Conservation (phyloP, 2,329 filamentous ascomycete genomes). For the Pyricularia sp. region DNA sequence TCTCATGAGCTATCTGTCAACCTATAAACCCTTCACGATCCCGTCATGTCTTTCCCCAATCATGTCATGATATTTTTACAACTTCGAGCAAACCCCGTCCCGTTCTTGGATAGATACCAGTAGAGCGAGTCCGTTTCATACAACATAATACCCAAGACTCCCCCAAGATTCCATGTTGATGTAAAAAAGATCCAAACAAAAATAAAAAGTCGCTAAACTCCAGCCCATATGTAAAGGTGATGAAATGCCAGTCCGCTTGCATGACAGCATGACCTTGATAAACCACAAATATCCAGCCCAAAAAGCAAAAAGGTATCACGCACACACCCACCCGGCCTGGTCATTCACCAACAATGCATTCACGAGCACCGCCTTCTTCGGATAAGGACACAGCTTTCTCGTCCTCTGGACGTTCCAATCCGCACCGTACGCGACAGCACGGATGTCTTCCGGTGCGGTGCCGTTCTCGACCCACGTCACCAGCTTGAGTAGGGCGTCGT, state of each 20-base stretch:
- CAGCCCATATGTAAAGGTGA: background rate
- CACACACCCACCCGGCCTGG: background rate
- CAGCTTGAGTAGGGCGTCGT: constrained; percentile 26
- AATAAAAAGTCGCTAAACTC: constrained; percentile 1
- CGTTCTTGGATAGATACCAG: background rate
- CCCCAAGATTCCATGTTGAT: background rate
- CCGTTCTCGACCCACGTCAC: constrained; percentile 27
- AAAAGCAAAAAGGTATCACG: background rate
- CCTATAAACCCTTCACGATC: background rate
- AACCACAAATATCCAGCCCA: background rate
- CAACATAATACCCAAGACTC: background rate
- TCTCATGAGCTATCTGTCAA: background rate
- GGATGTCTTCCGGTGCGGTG: constrained; percentile 10
- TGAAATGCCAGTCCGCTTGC: background rate
- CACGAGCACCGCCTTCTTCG: constrained; percentile 15
- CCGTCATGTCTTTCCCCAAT: background rate
- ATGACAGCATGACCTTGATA: background rate
- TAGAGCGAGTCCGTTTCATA: background rate
- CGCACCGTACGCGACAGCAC: constrained; percentile 6
- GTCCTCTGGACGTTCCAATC: background rate
- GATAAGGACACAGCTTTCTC: constrained; percentile 25
- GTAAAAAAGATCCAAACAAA: background rate
- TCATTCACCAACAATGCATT: background rate
- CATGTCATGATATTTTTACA: background rate
- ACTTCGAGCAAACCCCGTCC: background rate